phyloP scores from a whole-genome alignment of 768 basidiomycete species.

The Agaricus sinodeliciosus region DNA sequence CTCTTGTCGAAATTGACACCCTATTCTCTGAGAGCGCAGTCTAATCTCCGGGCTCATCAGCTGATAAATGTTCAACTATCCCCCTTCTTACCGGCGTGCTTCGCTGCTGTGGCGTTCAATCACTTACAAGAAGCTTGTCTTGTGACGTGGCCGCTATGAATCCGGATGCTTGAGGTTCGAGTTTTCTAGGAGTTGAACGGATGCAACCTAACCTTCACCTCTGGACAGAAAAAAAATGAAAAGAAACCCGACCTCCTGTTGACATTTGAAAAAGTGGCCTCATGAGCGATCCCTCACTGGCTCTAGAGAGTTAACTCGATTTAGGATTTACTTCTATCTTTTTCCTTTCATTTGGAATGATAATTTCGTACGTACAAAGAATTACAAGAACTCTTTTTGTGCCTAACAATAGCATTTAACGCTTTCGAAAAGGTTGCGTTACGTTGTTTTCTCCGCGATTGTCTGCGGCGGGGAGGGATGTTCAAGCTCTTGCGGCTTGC shows the following conservation, averaged over 20 bases:
- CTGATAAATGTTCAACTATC: neutral
- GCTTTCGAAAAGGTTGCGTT: neutral
- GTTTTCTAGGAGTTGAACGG: neutral
- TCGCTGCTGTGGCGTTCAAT: constrained; percentile 6
- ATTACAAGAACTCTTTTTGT: neutral
- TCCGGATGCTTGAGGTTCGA: constrained; percentile 3
- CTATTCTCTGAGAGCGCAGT: neutral
- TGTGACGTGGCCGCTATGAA: constrained; percentile 8
- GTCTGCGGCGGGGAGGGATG: neutral
- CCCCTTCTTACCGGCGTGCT: constrained; percentile 5
- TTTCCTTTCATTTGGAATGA: neutral
- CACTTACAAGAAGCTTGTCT: neutral
- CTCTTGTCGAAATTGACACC: neutral
- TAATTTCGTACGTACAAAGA: constrained; percentile 5
- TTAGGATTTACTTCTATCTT: neutral
- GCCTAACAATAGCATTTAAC: neutral
- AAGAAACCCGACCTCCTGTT: neutral
- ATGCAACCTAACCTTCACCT: neutral
- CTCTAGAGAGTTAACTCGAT: neutral
- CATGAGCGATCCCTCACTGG: neutral
- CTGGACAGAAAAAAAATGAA: too few relatives aligned
- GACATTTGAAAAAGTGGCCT: neutral
- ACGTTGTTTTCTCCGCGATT: neutral
- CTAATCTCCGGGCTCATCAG: neutral
- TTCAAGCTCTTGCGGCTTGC: constrained; percentile 26